Evolutionary conservation across 371 early-diverging fungal species (phyloP).

Genomic region (Haplosporangium sp.): DNA sequence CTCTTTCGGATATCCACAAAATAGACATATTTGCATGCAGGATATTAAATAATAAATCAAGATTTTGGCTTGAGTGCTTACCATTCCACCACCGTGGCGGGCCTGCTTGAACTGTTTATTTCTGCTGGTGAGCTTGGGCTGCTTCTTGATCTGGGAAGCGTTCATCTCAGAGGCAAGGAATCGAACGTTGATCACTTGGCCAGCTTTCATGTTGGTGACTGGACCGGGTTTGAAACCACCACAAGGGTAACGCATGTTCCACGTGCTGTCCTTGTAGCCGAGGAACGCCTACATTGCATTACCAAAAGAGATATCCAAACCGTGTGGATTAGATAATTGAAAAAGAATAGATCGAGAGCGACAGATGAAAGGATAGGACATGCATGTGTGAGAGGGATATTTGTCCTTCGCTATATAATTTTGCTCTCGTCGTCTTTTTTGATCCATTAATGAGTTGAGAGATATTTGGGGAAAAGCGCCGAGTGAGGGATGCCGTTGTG

Average conservation of each 20-base stretch:
- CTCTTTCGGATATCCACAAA: not conserved
- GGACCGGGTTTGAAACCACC: constrained; percentile 38
- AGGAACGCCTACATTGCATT: constrained; percentile 29
- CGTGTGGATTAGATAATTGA: too few species aligned
- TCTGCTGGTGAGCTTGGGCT: constrained; percentile 28
- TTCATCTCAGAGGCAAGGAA: constrained; percentile 49
- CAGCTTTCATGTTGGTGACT: constrained; percentile 43
- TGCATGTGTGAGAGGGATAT: too few species aligned
- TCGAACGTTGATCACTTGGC: constrained; percentile 42
- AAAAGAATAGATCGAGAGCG: not conserved
- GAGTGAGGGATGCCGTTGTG: too few species aligned
- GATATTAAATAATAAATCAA: not conserved
- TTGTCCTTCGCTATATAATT: too few species aligned
- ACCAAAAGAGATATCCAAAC: too few species aligned
- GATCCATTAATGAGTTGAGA: too few species aligned
- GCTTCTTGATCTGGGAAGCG: constrained; percentile 20
- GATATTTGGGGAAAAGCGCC: too few species aligned
- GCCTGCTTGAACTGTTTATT: constrained; percentile 43
- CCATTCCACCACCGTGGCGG: constrained; percentile 52
- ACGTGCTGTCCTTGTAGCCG: constrained; percentile 43
- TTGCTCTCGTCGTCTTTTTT: too few species aligned
- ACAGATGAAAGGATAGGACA: too few species aligned
- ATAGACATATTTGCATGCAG: not conserved
- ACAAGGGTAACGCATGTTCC: constrained; percentile 44
- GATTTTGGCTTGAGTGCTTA: constrained; percentile 10